A percentile compares a stretch with the other conserved stretches of the same genome.
phyloP scores from a whole-genome alignment of 768 basidiomycete species.

The Cyclocybe cylindracea region DNA sequence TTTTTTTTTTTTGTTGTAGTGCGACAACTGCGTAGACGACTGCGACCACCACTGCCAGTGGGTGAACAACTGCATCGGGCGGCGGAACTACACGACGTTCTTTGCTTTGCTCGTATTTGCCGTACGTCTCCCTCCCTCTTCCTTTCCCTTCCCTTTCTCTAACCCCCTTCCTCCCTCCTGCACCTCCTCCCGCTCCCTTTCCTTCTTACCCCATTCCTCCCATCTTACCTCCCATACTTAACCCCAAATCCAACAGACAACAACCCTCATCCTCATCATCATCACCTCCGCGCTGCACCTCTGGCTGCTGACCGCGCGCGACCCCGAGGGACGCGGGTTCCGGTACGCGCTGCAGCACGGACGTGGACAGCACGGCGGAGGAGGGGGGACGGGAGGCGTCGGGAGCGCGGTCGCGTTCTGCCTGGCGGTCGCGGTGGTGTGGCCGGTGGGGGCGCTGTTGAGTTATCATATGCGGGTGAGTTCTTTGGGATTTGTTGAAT shows the following conservation, averaged over 20 bases:
- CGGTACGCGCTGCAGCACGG: slow-evolving; percentile 47
- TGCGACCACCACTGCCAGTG: slow-evolving; percentile 92
- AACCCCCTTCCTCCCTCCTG: no score
- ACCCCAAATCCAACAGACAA: slow-evolving; percentile 45
- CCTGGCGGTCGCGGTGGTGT: slow-evolving; percentile 70
- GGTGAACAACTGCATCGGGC: slow-evolving; percentile 96
- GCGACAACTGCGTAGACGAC: slow-evolving; percentile 95
- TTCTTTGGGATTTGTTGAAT: slow-evolving; percentile 6
- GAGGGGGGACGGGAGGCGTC: no score
- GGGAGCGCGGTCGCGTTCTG: slow-evolving; percentile 85
- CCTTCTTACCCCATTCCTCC: not conserved
- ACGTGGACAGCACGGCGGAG: no score
- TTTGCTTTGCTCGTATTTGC: slow-evolving; percentile 78
- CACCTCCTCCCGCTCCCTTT: slow-evolving; percentile 9
- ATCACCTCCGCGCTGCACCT: slow-evolving; percentile 84
- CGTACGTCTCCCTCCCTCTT: slow-evolving; percentile 45
- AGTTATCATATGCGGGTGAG: slow-evolving; percentile 86
- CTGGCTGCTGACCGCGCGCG: slow-evolving; percentile 59
- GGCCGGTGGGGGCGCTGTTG: slow-evolving; percentile 81
- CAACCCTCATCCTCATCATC: slow-evolving; percentile 74
- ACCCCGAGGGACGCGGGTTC: slow-evolving; percentile 47
- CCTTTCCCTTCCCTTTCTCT: not conserved
- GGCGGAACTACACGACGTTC: slow-evolving; percentile 95
- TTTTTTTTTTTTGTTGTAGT: slow-evolving; percentile 60
- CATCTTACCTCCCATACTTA: not conserved